Evolutionary conservation across 768 basidiomycete genomes (phyloP), one percentile per base, ranked within the genome.

Genomic region (Gautieria morchelliformis): DNA sequence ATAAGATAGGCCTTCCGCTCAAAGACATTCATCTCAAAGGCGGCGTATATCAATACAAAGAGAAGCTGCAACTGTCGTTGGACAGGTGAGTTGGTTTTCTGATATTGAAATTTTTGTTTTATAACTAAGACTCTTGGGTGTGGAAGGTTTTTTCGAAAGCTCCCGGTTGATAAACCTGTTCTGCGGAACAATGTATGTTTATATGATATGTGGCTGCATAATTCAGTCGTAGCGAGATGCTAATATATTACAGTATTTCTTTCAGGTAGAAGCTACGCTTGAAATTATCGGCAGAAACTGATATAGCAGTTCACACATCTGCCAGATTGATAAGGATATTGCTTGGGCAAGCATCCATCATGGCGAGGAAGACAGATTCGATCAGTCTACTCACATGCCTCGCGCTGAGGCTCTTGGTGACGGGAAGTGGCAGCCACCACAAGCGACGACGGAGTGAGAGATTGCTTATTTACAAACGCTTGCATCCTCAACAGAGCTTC

Each of bases 1-100:
- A 89, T 69, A 89, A 89, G 70, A 78, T 87, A 52, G 89, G 87
- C 7, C 72, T 83, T 63, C 74, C 82, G n/a, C 71, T 89, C 44
- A 83, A 88, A 56, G 82, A 87, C 56, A 88, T 89, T 42, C 87
- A 90, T 68, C 69, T 72, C 56, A 74, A 76, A 33, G 87, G 89
- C 30, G 72, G 83, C 63, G 88, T 89, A 37, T 86, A 87, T 39
- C 45, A 57, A 27, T 57, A 49, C 32, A 49, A 49, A 37, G 56
- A 57, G 56, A 57, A 57, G 45, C 56, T 57, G 33, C 46, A 57
- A 22, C 33, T 57, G 4, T 57, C 83, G 63, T 75, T 89, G 72
- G 80, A 77, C 60, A 78, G 85, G 56, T 57, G 19, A 15, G 56
- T 35, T 46, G n/a, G 27, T 45, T n/a, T 11, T 17, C 5, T 53